Percentiles rank a stretch among this genome's conserved stretches.
phyloP scores from a whole-genome alignment of 2,329 filamentous ascomycete species.

The Chalara sp. region DNA sequence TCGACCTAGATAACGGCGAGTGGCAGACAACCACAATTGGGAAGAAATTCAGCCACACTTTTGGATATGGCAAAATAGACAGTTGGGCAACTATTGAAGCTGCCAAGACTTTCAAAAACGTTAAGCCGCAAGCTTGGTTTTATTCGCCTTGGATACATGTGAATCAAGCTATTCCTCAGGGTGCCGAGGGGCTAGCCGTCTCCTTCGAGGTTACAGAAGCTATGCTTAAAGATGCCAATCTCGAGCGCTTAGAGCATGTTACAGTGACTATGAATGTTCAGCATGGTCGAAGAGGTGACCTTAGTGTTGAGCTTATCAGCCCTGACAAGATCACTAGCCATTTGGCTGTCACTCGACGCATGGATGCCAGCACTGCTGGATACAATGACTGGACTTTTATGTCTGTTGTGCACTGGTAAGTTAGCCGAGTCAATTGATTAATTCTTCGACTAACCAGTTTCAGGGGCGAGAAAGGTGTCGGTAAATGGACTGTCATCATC shows the following conservation, averaged over 20 bases:
- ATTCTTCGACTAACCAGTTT: conserved; percentile 27
- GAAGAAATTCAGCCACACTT: conserved; percentile 87
- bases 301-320: conserved; percentile 87
- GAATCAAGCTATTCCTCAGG: conserved; percentile 78
- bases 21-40: conserved; percentile 80
- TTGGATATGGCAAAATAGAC: conserved; percentile 93
- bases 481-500: conserved; percentile 85
- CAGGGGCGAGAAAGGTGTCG: conserved; percentile 81
- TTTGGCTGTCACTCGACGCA: conserved; percentile 66
- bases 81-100: conserved; percentile 77
- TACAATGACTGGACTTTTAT: conserved; percentile 99
- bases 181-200: conserved; percentile 69
- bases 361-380: conserved; percentile 60
- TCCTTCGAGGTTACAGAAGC: conserved; percentile 76
- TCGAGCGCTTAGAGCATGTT: conserved; percentile 86
- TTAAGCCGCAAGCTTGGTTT: conserved; percentile 94
- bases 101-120: conserved; percentile 77
- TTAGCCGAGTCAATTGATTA: conserved; percentile 5
- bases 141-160: conserved; percentile 93
- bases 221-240: conserved; percentile 74
- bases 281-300: conserved; percentile 79
- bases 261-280: conserved; percentile 96
- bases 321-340: conserved; percentile 77
- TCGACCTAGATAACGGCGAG: conserved; percentile 66
- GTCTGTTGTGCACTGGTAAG: conserved; percentile 92